Percentiles rank a stretch among this genome's conserved stretches.
Conservation (phyloP, 352 stramenopile genomes). For the Globisporangium megalacanthum region DNA sequence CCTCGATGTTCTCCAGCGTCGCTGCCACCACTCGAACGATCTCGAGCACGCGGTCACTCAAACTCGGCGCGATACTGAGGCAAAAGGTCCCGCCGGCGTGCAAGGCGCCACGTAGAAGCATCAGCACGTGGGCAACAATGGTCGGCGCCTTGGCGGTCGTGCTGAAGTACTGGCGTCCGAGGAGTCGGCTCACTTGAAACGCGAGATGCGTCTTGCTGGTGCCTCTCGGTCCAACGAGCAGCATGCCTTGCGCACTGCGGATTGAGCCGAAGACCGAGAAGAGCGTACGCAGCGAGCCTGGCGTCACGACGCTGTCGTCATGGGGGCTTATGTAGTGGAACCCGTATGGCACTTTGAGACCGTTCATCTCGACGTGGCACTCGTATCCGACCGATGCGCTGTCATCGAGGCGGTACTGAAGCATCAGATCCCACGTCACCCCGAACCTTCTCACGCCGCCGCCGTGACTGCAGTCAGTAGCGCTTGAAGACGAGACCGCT, state of each 20-base stretch:
- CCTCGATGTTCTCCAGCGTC: constrained; percentile 23
- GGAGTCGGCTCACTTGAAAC: constrained; percentile 32
- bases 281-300: constrained; percentile 39
- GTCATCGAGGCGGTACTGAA: constrained; percentile 64
- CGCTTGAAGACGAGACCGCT: not conserved
- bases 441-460: not conserved
- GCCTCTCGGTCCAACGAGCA: constrained; percentile 17
- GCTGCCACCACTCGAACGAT: constrained; percentile 25
- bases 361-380: constrained; percentile 51
- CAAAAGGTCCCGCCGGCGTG: constrained; percentile 36
- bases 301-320: constrained; percentile 29
- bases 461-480: not conserved
- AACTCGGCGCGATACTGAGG: constrained; percentile 10
- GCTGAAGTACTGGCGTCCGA: constrained; percentile 41
- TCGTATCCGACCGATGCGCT: constrained; percentile 52
- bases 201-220: constrained; percentile 36
- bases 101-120: constrained; percentile 37
- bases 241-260: constrained; percentile 23
- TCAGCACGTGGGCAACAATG: constrained; percentile 23
- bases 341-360: constrained; percentile 46
- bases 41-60: constrained; percentile 1
- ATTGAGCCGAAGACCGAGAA: constrained; percentile 48
- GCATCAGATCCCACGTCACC: constrained; percentile 40
- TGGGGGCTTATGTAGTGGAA: constrained; percentile 51
- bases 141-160: constrained; percentile 4